These are phyloP conservation scores for Ceratobasidium sp. DNA, from an alignment of 1,284 basidiomycete genomes.

Conservation along the genomic window DNA sequence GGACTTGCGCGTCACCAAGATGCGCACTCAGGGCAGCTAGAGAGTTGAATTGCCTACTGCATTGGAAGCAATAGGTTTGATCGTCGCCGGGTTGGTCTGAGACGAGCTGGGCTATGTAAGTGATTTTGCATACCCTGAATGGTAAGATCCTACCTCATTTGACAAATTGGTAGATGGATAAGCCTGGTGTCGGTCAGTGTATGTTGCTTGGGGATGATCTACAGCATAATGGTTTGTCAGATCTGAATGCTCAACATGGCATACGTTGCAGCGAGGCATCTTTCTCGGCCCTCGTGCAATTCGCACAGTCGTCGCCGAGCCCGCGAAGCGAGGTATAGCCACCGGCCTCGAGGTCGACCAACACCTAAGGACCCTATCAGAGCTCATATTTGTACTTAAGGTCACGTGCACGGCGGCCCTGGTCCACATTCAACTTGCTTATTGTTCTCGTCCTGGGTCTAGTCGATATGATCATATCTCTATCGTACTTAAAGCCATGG, in stretches of 20 bases:
- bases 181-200: neutral
- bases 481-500: neutral
- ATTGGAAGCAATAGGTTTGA: constrained; percentile 28
- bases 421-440: constrained; percentile 1
- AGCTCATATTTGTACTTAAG: neutral
- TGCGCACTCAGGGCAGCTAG: constrained; percentile 19
- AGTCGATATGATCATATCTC: neutral
- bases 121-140: neutral
- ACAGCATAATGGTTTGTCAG: neutral
- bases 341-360: constrained; percentile 11
- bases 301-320: constrained; percentile 10
- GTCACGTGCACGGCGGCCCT: neutral
- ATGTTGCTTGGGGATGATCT: neutral
- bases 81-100: neutral
- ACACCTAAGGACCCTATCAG: constrained; percentile 16
- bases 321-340: constrained; percentile 19
- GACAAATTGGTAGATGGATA: neutral
- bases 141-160: constrained; percentile 29
- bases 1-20: constrained; percentile 16
- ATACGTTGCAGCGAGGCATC: constrained; percentile 23
- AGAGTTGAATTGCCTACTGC: constrained; percentile 20
- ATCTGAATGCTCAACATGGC: constrained; percentile 10
- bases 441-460: constrained; percentile 34
- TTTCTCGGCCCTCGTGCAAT: constrained; percentile 14
- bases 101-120: constrained; percentile 1